These are phyloP conservation scores for Misopates orontium DNA, from an alignment of 257 asterid genomes.

Conservation along the genomic window DNA sequence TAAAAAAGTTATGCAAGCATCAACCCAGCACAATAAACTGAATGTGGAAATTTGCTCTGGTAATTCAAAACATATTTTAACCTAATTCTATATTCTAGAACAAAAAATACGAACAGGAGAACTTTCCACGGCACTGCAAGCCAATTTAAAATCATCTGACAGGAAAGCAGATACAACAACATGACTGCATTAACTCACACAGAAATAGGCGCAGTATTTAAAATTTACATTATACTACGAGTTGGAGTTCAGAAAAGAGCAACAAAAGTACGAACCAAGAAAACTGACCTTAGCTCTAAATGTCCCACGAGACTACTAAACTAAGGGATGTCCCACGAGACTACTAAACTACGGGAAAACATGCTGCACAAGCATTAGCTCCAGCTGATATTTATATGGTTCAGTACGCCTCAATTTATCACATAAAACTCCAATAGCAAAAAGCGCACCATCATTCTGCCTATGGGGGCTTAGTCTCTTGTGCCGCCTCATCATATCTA, in stretches of 20 bases:
- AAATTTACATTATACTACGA: neutral
- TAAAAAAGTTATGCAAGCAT: neutral
- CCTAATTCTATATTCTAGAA: too few species aligned
- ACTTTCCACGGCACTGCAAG: neutral
- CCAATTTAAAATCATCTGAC: neutral
- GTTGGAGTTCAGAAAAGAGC: neutral
- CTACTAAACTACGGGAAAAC: constrained; percentile 89
- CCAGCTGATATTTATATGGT: constrained; percentile 93
- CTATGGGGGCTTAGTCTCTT: constrained; percentile 64
- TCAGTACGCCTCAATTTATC: constrained; percentile 86
- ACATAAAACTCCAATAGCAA: constrained; percentile 95
- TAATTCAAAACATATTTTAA: neutral
- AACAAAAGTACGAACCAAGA: constrained; percentile 16
- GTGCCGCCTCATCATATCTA: too few species aligned
- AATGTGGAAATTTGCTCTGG: neutral
- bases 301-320: constrained; percentile 89
- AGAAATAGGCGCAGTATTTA: constrained; percentile 9
- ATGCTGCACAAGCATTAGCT: constrained; percentile 89
- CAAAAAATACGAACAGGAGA: neutral
- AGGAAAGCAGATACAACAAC: neutral
- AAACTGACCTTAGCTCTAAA: constrained; percentile 90
- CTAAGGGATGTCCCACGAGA: constrained; percentile 94
- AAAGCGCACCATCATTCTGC: constrained; percentile 97
- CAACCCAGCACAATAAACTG: neutral
- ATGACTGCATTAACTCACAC: neutral